These are phyloP conservation scores for Corylus americana DNA, from an alignment of 306 rosid genomes.

Conservation along the genomic window DNA sequence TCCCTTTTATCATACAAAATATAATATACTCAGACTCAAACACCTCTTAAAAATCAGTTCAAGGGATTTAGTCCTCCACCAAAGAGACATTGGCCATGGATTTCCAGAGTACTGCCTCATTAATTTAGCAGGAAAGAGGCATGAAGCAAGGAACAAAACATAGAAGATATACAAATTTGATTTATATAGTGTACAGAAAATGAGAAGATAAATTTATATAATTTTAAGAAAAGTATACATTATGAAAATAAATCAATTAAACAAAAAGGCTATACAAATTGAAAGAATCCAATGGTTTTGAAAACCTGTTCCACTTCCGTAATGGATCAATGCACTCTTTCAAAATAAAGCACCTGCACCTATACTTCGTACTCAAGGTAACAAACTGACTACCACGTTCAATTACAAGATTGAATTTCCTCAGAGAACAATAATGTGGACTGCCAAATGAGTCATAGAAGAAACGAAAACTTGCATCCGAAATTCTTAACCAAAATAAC, in stretches of 20 bases:
- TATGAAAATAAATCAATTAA: neutral
- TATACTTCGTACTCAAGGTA: neutral
- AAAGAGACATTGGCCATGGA: neutral
- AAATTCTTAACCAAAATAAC: neutral
- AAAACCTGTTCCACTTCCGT: neutral
- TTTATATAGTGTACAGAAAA: neutral
- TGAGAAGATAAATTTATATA: neutral
- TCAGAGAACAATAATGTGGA: neutral
- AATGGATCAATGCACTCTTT: conserved; percentile 1
- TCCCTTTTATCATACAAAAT: neutral
- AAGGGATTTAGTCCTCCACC: neutral
- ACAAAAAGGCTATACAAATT: neutral
- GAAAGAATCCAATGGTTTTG: conserved; percentile 11
- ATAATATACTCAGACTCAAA: no score
- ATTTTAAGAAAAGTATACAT: neutral
- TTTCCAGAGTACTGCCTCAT: neutral
- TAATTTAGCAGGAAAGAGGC: neutral
- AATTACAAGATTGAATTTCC: conserved; percentile 2
- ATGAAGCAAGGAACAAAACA: neutral
- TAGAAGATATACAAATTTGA: no score
- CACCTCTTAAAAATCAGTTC: neutral
- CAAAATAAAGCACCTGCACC: neutral
- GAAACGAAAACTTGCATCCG: neutral
- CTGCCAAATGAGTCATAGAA: neutral
- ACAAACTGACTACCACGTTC: neutral